phyloP scores from a whole-genome alignment of 139 green algal species.

The Pleodorina starrii region DNA sequence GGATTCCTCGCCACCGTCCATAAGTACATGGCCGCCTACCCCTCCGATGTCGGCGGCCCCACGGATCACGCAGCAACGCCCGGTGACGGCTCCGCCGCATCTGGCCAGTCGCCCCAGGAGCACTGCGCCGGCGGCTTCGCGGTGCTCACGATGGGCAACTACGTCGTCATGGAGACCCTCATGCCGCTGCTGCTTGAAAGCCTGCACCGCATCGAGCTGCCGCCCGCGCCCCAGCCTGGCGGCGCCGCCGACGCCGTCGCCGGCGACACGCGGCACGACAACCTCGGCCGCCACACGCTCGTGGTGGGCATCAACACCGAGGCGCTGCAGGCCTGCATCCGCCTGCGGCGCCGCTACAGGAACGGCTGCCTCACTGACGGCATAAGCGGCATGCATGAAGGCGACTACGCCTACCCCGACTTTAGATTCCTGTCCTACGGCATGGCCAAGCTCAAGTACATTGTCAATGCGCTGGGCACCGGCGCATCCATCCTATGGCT shows the following conservation, averaged over 20 bases:
- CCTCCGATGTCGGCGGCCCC: too few relatives aligned
- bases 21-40: not conserved
- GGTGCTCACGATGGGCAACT: slow-evolving; percentile 36
- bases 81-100: too few relatives aligned
- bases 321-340: not conserved
- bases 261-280: not conserved
- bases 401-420: not conserved
- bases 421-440: not conserved
- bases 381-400: slow-evolving; percentile 2
- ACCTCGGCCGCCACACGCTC: not conserved
- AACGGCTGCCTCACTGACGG: slow-evolving; percentile 7
- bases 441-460: slow-evolving; percentile 30
- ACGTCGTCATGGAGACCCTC: not conserved
- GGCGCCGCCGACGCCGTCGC: too few relatives aligned
- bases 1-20: not conserved
- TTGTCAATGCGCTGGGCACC: slow-evolving; percentile 36
- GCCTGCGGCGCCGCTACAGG: not conserved
- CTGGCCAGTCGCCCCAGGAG: too few relatives aligned
- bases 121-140: not conserved
- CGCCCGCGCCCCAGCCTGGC: too few relatives aligned
- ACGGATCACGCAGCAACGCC: not conserved
- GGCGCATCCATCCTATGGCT: slow-evolving; percentile 18
- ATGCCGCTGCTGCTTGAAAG: slow-evolving; percentile 37
- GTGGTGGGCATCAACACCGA: slow-evolving; percentile 10
- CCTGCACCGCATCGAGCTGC: slow-evolving; percentile 5